Conservation (phyloP, 2,329 filamentous ascomycete genomes). For the Verruconis gallopava region DNA sequence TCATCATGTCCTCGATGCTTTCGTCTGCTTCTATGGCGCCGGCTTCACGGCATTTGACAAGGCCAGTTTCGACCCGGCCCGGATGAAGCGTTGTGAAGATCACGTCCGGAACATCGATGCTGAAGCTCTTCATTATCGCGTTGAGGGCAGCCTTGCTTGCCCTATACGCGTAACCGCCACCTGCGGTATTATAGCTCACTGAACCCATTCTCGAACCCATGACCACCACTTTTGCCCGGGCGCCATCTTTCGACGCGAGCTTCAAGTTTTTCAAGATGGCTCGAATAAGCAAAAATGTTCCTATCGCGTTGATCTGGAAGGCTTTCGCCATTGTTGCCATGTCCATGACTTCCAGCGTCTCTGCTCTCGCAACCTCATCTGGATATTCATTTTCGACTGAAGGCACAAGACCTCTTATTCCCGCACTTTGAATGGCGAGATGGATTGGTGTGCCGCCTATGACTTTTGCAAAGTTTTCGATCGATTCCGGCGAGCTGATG, state of each 20-base stretch:
- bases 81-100: constrained; percentile 32
- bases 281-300: constrained; percentile 28
- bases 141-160: constrained; percentile 36
- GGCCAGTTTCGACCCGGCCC: constrained; percentile 31
- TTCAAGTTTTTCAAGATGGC: constrained; percentile 25
- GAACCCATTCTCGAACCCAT: constrained; percentile 35
- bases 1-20: constrained; percentile 26
- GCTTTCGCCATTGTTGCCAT: constrained; percentile 25
- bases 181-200: constrained; percentile 25
- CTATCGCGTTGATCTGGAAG: constrained; percentile 30
- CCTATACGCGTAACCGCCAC: constrained; percentile 34
- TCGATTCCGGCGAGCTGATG: constrained; percentile 16
- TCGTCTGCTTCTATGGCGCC: constrained; percentile 31
- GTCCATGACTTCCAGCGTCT: constrained; percentile 29
- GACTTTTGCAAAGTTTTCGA: constrained; percentile 13
- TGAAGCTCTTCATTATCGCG: constrained; percentile 31
- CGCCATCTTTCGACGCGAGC: neutral
- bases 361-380: constrained; percentile 26
- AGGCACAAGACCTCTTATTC: constrained; percentile 31
- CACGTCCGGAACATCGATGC: constrained; percentile 30
- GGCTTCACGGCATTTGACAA: constrained; percentile 32
- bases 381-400: constrained; percentile 15
- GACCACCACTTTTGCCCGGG: constrained; percentile 24
- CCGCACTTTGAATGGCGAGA: constrained; percentile 32
- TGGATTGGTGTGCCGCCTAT: constrained; percentile 19